These are phyloP conservation scores for Globisporangium takayamanum DNA, from an alignment of 352 stramenopile genomes.

Conservation along the genomic window DNA sequence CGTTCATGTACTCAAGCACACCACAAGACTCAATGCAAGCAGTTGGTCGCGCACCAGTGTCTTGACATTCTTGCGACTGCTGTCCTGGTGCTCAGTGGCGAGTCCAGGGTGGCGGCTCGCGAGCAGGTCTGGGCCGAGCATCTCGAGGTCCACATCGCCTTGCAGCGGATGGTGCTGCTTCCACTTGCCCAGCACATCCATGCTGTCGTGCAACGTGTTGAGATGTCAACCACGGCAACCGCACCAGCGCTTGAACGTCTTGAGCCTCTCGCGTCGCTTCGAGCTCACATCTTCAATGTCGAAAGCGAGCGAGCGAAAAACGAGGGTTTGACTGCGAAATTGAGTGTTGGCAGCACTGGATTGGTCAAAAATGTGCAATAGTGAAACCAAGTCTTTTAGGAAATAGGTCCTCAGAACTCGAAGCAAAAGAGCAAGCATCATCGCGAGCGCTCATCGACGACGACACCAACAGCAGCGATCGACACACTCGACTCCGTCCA, in stretches of 20 bases:
- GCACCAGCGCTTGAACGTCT: too few species aligned
- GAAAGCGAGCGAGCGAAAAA: too few species aligned
- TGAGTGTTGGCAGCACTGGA: too few species aligned
- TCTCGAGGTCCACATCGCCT: conserved; percentile 13
- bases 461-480: not conserved
- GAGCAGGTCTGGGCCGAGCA: conserved; percentile 15
- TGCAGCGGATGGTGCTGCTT: conserved; percentile 8
- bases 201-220: not conserved
- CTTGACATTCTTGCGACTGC: conserved; percentile 11
- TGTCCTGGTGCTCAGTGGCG: conserved; percentile 3
- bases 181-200: conserved; percentile 11
- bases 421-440: too few species aligned
- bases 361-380: too few species aligned
- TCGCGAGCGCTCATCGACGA: not conserved
- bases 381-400: too few species aligned
- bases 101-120: conserved; percentile 9
- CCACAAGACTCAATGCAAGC: not conserved
- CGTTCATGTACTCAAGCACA: not conserved
- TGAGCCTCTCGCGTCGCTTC: not conserved
- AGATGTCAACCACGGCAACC: not conserved
- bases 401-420: too few species aligned
- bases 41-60: conserved; percentile 4
- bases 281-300: too few species aligned
- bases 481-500: not conserved
- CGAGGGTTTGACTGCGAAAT: too few species aligned